These are phyloP conservation scores for Mycena rosella DNA, from an alignment of 768 basidiomycete species.

Conservation along the genomic window DNA sequence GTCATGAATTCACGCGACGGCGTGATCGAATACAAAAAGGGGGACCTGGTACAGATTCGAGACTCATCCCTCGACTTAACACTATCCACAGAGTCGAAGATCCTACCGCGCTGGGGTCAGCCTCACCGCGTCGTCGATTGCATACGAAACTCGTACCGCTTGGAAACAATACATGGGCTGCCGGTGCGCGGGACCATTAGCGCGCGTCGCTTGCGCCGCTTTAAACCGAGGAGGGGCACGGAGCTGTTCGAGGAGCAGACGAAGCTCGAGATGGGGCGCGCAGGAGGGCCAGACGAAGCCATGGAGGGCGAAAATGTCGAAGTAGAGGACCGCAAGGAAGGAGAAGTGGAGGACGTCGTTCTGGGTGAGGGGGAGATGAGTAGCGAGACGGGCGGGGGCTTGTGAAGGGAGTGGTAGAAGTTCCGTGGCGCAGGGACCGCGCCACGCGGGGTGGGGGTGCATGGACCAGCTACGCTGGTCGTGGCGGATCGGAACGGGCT, in stretches of 20 bases:
- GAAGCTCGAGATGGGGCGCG: conserved; percentile 9
- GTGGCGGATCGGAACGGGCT: background rate
- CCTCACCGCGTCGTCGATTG: conserved; percentile 37
- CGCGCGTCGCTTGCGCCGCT: conserved; percentile 37
- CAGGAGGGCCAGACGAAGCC: background rate
- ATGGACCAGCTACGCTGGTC: conserved; percentile 19
- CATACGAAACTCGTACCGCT: conserved; percentile 40
- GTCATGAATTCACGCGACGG: conserved; percentile 31
- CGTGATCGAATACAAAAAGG: conserved; percentile 40
- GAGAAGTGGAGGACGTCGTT: conserved; percentile 9
- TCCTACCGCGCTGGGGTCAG: conserved; percentile 48
- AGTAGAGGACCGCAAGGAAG: conserved; percentile 5
- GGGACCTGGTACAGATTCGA: conserved; percentile 50
- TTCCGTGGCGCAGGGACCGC: conserved; percentile 13
- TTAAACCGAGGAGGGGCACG: conserved; percentile 38
- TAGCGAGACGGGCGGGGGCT: background rate
- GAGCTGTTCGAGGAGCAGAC: conserved; percentile 36
- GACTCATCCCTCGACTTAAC: conserved; percentile 43
- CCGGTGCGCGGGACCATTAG: conserved; percentile 36
- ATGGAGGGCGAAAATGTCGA: conserved; percentile 8
- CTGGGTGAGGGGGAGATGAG: background rate
- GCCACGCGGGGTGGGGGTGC: conserved; percentile 8
- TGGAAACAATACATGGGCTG: conserved; percentile 38
- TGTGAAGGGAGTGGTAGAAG: background rate
- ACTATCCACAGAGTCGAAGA: conserved; percentile 44